These are phyloP conservation scores for Tetrastigma voinierianum DNA, from an alignment of 164 flowering plant genomes.

Conservation along the genomic window DNA sequence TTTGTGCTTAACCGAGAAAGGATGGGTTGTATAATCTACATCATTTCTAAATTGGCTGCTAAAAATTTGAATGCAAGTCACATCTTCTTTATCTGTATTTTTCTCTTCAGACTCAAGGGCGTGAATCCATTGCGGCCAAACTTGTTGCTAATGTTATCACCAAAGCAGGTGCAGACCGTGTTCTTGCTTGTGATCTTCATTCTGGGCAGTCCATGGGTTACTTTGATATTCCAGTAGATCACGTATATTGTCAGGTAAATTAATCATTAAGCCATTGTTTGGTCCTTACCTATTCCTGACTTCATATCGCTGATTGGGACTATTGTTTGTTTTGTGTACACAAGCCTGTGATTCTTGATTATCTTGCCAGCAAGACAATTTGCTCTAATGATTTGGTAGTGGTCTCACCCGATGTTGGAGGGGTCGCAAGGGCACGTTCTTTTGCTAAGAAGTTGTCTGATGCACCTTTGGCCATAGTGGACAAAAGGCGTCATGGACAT, in stretches of 20 bases:
- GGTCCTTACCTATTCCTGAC: slow-evolving; percentile 7
- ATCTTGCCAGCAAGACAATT: slow-evolving; percentile 91
- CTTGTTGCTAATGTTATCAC: slow-evolving; percentile 94
- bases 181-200: slow-evolving; percentile 98
- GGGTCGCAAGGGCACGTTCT: slow-evolving; percentile 97
- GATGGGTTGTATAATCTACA: not conserved
- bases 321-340: slow-evolving; percentile 14
- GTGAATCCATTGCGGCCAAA: slow-evolving; percentile 99
- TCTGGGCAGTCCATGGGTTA: slow-evolving; percentile 99
- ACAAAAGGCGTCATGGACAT: slow-evolving; percentile 95
- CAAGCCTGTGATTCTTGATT: slow-evolving; percentile 96
- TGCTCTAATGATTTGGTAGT: slow-evolving; percentile 88
- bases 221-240: slow-evolving; percentile 98
- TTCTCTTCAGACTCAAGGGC: slow-evolving; percentile 85
- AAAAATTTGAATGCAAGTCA: not conserved
- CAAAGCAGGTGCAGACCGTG: slow-evolving; percentile 96
- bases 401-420: slow-evolving; percentile 99
- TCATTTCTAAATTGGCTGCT: not conserved
- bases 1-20: not conserved
- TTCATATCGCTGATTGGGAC: not conserved
- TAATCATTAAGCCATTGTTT: too few relatives aligned
- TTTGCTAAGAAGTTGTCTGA: slow-evolving; percentile 96
- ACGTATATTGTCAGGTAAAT: slow-evolving; percentile 89
- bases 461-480: slow-evolving; percentile 98
- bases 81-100: not conserved